Base-by-base conservation (phyloP, 768 basidiomycete genomes). In the Brasilioporus rufonigricans region DNA sequence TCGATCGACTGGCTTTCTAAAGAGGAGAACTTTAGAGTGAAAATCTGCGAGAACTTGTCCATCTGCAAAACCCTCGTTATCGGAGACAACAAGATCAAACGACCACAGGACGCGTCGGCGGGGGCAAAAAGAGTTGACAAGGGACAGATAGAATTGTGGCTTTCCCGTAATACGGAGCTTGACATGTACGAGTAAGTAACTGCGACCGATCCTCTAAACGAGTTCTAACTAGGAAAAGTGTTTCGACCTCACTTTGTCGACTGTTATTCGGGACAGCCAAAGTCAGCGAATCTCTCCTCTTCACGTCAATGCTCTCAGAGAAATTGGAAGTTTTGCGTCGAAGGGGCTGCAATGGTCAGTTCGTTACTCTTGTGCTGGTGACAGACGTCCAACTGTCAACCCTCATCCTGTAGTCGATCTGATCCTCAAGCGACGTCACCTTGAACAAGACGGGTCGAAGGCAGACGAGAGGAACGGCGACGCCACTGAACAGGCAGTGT, bases 181-280 rank as follows among this genome's bases (percentile, higher is more conserved):
- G 51, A 52, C 36, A 45, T 45, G 51, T 52, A 52, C 11, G 44
- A 52, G 51, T 52, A n/a, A 29, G 51, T 36, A 14, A 2, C 11
- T 2, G 5, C 10, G 4, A 13, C 7, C 5, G n/a, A 19, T 32
- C n/a, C 8, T 19, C 36, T 39, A 24, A 49, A 26, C 2, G 12
- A 14, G 13, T 13, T n/a, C n/a, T n/a, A n/a, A n/a, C n/a, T n/a
- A n/a, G 2, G n/a, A 49, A 19, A 29, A 52, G 44, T 16, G 16
- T 52, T 23, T 27, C 51, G 21, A 38, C 35, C 6, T 52, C 51
- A 21, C 35, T 52, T 10, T 52, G 51, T n/a, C 51, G 51, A 19
- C 8, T 52, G 1, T 16, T 52, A 12, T 52, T 52, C 27, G 51
- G 36, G 21, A 52, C 21, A 1, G 44, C 26, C 44, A 52, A 29